A percentile compares a stretch with the other conserved stretches of the same genome.
Conservation (phyloP, 768 basidiomycete species). For the Suillus lakei region DNA sequence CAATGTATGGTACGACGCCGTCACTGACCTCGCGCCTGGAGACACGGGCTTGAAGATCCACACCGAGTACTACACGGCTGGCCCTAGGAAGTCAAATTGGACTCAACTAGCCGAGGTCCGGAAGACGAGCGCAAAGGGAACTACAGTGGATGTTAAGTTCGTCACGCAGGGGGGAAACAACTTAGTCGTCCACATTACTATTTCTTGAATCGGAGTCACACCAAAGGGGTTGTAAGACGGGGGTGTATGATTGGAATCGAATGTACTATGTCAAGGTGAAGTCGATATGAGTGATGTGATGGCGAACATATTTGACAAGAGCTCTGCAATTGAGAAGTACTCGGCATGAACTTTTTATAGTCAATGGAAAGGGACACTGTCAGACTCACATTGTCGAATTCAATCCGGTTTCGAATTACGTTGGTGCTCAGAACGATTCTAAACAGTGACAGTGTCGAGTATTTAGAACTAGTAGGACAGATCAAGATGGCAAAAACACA, state of each 20-base stretch:
- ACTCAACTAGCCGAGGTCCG: not conserved
- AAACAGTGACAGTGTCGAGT: not conserved
- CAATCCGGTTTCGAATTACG: not conserved
- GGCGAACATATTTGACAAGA: not conserved
- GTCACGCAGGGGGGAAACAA: not conserved
- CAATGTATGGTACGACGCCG: conserved; percentile 44
- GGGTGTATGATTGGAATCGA: not conserved
- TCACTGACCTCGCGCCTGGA: conserved; percentile 32
- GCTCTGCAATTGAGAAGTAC: not conserved
- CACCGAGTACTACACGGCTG: conserved; percentile 30
- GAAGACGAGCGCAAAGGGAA: not conserved
- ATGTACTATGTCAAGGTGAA: not conserved
- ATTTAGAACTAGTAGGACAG: not conserved
- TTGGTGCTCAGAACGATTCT: too few species aligned
- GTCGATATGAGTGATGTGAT: not conserved
- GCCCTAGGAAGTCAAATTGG: not conserved
- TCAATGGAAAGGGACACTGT: not conserved
- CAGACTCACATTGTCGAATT: too few species aligned
- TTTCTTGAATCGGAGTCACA: not conserved
- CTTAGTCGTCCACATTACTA: not conserved
- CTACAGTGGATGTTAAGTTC: not conserved
- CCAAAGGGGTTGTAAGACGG: not conserved
- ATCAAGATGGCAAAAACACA: not conserved
- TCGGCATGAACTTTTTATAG: not conserved
- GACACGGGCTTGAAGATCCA: conserved; percentile 33